Evolutionary conservation across 2,329 filamentous ascomycete species (phyloP).

Genomic region (Tothia fuscella): DNA sequence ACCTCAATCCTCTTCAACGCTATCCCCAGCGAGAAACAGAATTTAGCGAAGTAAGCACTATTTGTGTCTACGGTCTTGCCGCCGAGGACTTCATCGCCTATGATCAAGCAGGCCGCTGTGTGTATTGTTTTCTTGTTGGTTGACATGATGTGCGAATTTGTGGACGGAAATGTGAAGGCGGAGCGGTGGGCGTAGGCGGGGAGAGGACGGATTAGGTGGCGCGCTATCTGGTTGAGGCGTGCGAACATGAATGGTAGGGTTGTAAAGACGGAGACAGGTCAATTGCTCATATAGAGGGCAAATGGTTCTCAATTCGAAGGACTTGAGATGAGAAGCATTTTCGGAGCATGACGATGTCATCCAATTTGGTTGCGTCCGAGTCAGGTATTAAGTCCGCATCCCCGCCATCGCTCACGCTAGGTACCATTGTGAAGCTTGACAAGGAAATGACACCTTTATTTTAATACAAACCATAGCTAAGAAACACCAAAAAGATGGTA

Average conservation of each 20-base stretch:
- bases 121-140: slow-evolving; percentile 58
- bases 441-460: too few relatives aligned
- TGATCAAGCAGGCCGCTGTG: slow-evolving; percentile 85
- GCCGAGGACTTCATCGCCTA: slow-evolving; percentile 92
- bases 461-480: too few relatives aligned
- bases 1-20: slow-evolving; percentile 80
- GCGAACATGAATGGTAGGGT: slow-evolving; percentile 50
- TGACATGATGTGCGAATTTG: slow-evolving; percentile 31
- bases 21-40: slow-evolving; percentile 52
- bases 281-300: too few relatives aligned
- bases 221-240: slow-evolving; percentile 59
- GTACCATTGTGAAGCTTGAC: too few relatives aligned
- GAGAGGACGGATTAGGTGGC: slow-evolving; percentile 55
- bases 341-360: too few relatives aligned
- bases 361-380: too few relatives aligned
- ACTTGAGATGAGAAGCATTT: too few relatives aligned
- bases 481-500: too few relatives aligned
- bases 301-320: too few relatives aligned
- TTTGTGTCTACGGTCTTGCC: slow-evolving; percentile 67
- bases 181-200: slow-evolving; percentile 44
- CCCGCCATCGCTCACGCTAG: too few relatives aligned
- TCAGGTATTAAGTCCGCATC: too few relatives aligned
- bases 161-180: slow-evolving; percentile 19
- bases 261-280: too few relatives aligned
- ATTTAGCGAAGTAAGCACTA: slow-evolving; percentile 52